These are phyloP conservation scores for Aechmea fasciata DNA, from an alignment of 176 grass and related monocot genomes.

Conservation along the genomic window DNA sequence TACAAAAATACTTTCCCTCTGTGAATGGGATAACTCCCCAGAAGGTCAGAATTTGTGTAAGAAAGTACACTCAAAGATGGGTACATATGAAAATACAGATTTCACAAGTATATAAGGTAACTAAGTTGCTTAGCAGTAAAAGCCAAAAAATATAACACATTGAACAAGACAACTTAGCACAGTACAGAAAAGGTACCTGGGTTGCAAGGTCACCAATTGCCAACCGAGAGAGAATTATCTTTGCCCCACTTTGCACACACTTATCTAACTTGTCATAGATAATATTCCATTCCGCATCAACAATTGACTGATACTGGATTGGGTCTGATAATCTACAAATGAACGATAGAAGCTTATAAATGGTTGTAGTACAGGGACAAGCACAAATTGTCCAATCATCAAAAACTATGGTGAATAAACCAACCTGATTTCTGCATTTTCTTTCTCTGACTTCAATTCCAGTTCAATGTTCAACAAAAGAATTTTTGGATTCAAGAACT, in stretches of 20 bases:
- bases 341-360: neutral
- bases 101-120: no score
- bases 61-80: no score
- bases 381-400: neutral
- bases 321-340: constrained; percentile 70
- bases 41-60: no score
- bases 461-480: constrained; percentile 92
- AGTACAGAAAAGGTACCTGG: constrained; percentile 43
- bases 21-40: no score
- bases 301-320: constrained; percentile 93
- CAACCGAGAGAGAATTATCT: constrained; percentile 78
- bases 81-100: no score
- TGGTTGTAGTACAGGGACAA: neutral
- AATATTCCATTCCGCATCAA: constrained; percentile 99
- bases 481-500: constrained; percentile 85
- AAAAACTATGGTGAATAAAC: constrained; percentile 8
- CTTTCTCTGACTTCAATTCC: constrained; percentile 93
- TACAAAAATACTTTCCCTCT: no score
- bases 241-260: constrained; percentile 85
- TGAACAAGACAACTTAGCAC: no score
- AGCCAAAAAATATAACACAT: no score
- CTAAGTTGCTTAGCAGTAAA: no score
- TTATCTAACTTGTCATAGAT: constrained; percentile 99
- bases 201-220: constrained; percentile 95
- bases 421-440: constrained; percentile 96